Conservation (phyloP, 1,139 yeast species). For the Debaryomycetaceae sp. region DNA sequence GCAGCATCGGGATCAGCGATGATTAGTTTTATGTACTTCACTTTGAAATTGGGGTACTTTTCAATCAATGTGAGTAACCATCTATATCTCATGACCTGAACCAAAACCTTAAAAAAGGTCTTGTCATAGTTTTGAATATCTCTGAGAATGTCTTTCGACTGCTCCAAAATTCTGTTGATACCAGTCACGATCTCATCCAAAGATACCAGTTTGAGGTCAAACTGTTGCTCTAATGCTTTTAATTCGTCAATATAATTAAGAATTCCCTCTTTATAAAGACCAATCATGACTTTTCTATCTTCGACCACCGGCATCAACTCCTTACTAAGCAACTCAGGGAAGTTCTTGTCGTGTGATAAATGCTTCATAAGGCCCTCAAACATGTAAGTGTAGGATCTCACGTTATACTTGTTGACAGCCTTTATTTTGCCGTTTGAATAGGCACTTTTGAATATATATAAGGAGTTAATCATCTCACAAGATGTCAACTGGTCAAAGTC, state of each 20-base stretch:
- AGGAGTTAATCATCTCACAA: conserved; percentile 25
- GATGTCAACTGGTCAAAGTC: conserved; percentile 25
- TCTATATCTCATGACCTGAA: conserved; percentile 26
- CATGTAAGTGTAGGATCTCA: conserved; percentile 21
- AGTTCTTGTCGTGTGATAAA: conserved; percentile 10
- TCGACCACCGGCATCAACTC: conserved; percentile 8
- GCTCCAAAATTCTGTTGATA: conserved; percentile 18
- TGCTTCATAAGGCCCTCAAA: conserved; percentile 16
- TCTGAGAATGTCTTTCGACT: conserved; percentile 18
- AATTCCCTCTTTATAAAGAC: conserved; percentile 22
- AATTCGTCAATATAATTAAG: conserved; percentile 25
- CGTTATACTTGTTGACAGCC: conserved; percentile 15
- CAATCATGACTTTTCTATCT: conserved; percentile 8
- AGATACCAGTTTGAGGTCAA: conserved; percentile 16
- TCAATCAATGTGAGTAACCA: conserved; percentile 19
- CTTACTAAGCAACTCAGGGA: conserved; percentile 10
- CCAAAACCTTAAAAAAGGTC: conserved; percentile 19
- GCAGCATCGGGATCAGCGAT: conserved; percentile 7
- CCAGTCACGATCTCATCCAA: conserved; percentile 14
- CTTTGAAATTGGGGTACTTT: conserved; percentile 12
- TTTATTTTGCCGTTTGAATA: conserved; percentile 20
- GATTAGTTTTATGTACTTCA: conserved; percentile 6
- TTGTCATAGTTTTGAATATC: conserved; percentile 11
- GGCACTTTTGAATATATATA: conserved; percentile 27
- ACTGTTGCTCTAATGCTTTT: conserved; percentile 18